phyloP scores from a whole-genome alignment of 129 eudicot genomes.

The Pseudognaphalium luteoalbum region DNA sequence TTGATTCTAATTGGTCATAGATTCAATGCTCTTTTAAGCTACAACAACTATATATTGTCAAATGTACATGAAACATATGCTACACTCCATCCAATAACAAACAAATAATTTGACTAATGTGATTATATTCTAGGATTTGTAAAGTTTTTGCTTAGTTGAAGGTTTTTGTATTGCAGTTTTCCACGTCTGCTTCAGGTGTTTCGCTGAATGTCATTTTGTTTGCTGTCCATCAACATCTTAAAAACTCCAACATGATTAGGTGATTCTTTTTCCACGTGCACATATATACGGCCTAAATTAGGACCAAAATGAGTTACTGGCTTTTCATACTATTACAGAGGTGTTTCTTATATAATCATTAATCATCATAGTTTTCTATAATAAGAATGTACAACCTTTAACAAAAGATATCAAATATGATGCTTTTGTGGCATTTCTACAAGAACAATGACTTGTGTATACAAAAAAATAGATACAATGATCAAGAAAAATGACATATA shows the following conservation, averaged over 20 bases:
- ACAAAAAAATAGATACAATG: not conserved
- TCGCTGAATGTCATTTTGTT: conserved; percentile 12
- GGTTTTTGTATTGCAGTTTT: not conserved
- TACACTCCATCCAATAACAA: no score
- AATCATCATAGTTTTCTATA: not conserved
- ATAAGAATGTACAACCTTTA: not conserved
- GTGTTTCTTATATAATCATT: not conserved
- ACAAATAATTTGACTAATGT: not conserved
- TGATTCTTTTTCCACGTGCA: not conserved
- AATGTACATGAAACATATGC: no score
- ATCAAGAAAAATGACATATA: not conserved
- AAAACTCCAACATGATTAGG: not conserved
- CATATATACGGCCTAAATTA: not conserved
- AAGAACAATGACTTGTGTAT: not conserved
- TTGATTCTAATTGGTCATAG: no score
- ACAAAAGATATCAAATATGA: not conserved
- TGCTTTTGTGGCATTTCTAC: conserved; percentile 11
- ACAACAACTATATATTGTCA: no score
- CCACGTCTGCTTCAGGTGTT: conserved; percentile 1
- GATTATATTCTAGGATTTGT: not conserved
- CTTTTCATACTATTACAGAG: not conserved
- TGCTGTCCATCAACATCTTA: conserved; percentile 21
- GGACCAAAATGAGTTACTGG: not conserved
- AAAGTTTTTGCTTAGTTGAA: not conserved
- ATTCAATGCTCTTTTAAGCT: no score